Evolutionary conservation across 75 land plant genomes (phyloP), one percentile per base, ranked within the genome.

Genomic region (Sequoiadendron giganteum): DNA sequence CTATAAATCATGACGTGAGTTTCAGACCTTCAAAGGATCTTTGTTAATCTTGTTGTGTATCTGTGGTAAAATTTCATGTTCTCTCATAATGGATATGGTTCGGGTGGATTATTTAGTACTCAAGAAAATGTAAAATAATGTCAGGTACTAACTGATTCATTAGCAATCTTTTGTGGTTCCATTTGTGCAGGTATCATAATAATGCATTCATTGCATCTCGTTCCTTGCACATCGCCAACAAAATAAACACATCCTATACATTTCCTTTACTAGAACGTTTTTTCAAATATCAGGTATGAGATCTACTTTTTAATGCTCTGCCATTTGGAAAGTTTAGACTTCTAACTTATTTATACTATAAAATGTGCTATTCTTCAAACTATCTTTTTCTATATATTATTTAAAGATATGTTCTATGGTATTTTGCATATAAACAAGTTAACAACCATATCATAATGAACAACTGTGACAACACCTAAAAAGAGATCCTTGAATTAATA

Each of bases 171-270:
- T 11, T 47, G 14, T 81, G 84, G 30, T 47, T 82, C 10, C 52
- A 82, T 82, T 13, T 70, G 38, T 88, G 87, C 93, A 97, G 99
- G 72, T 97, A 93, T 90, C 99, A 97, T 87, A 91, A 94, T 84
- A 95, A 97, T 91, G 87, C 99, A 19, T 97, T 90, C 89, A 88
- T 90, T 73, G 79, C 99, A 19, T 92, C 91, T 58, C 95, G 97
- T 38, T 94, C 96, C 3, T 86, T 97, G 85, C 96, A 96, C 75
- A 91, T 96, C 68, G 95, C 95, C 21, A 89, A 95, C 58, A 83
- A 16, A 43, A 42, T 95, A 86, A 96, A 96, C 70, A 1, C 94
- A 1, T 94, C 97, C 7, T 87, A 93, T 43, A 93, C 96, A 11
- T 97, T 90, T 34, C 90, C 89, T 43, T 61, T 97, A 68, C 72